Conservation (phyloP, 345 rosid genomes). For the Cardamine chenopodiifolia region DNA sequence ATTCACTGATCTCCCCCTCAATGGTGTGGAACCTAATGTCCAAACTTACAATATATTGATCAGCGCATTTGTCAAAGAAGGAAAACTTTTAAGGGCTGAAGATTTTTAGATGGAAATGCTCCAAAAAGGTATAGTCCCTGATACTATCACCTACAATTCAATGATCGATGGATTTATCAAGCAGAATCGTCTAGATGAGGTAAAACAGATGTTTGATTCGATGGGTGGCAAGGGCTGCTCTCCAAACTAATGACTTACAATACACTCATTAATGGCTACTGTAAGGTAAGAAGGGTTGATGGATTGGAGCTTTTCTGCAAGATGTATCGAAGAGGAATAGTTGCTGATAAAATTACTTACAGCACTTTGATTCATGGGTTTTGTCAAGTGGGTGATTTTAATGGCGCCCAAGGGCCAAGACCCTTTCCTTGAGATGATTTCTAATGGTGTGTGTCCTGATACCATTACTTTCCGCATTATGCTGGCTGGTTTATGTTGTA, state of each 20-base stretch:
- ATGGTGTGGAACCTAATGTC: too few species aligned
- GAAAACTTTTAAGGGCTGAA: too few species aligned
- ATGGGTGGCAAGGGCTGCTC: too few species aligned
- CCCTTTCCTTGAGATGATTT: neutral
- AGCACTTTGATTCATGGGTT: neutral
- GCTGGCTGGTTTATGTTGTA: neutral
- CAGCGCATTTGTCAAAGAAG: too few species aligned
- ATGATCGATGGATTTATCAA: too few species aligned
- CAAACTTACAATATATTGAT: too few species aligned
- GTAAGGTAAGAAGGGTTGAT: neutral
- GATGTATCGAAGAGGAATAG: neutral
- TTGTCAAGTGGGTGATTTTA: neutral
- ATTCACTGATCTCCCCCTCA: too few species aligned
- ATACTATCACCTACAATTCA: too few species aligned
- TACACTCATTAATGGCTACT: neutral
- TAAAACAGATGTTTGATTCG: too few species aligned
- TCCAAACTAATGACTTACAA: neutral
- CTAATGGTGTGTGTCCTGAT: neutral
- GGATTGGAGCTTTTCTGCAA: neutral
- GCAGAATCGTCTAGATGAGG: too few species aligned
- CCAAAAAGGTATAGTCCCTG: too few species aligned
- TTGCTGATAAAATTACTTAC: neutral
- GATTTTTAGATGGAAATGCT: too few species aligned
- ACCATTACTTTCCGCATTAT: neutral
- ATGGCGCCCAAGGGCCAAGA: neutral